Base-by-base conservation (phyloP, 2,329 filamentous ascomycete species). In the Colletotrichum echinochloae region DNA sequence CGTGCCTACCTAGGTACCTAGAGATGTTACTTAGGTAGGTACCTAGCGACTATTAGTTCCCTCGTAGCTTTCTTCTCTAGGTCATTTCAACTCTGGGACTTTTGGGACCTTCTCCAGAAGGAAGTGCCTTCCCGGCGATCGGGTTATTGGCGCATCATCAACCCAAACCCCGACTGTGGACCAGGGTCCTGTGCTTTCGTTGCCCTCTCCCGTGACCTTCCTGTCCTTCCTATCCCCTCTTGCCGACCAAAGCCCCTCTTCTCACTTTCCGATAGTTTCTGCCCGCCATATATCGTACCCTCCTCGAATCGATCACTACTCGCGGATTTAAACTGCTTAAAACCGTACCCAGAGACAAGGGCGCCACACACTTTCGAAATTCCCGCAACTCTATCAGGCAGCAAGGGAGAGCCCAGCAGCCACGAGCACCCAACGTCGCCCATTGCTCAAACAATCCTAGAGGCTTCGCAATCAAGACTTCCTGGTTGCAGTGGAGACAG, bases 351-450 rank as follows among this genome's bases (percentile, higher is more conserved):
- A 7, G 33, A 56, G 18, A 56, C 39, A 23, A 60, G 33, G n/a
- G 28, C 4, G 9, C 20, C 35, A 12, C 49, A 68, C 5, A 62
- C 44, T 68, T 59, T 63, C 39, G 23, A n/a, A 39, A 14, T 52
- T 71, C 59, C 52, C 68, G 68, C 59, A 71, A 68, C 68, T 71
- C 26, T 71, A 68, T 63, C 41, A 66, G 18, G 9, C 30, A 28
- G 48, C 41, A 28, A 55, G 65, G 56, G 49, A 52, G 52, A 52
- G 63, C 56, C 66, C 56, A 52, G 63, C 23, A 44, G 14, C 1
- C 48, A 5, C 48, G 26, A 51, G 48, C 16, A 18, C 48, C 26
- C 26, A 51, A 5, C 1, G 16, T 35, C 20, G 14, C 51, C 63
- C 23, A 57, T 35, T 11, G 57, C 52, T 35, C 16, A 52, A 52